Evolutionary conservation across 768 basidiomycete genomes (phyloP), one percentile per base, ranked within the genome.

Genomic region (Mrakia gelida): DNA sequence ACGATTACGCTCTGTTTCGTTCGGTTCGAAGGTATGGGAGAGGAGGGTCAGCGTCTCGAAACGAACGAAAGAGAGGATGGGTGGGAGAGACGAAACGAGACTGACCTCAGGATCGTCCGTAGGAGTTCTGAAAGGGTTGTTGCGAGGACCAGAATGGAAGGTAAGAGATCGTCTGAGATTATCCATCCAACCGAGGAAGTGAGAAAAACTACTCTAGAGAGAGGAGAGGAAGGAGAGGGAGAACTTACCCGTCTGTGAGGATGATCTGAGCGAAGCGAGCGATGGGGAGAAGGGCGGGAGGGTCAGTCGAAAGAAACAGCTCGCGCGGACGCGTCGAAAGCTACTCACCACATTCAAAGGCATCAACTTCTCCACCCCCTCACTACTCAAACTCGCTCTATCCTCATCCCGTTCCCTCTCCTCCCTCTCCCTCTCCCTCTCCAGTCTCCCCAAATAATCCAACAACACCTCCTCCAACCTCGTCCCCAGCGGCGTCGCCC

Each of bases 231-330:
- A n/a, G n/a, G n/a, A n/a, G n/a, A n/a, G n/a, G n/a, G 28, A 23
- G 15, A 30, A 71, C 76, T 28, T 30, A 77, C 76, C 76, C 76
- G 45, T 77, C 76, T 15, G 76, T 80, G 54, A 76, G 49, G 62
- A 78, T 63, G 63, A 78, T 78, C 77, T 75, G 38, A 18, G 63
- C 38, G 61, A 54, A 16, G 11, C 32, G 38, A 30, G 59, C 23
- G 34, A 38, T 11, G 28, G 38, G n/a, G 0, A 59, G 6, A 41
- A 45, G 21, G 8, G 28, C 41, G 34, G 13, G 28, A 34, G 7
- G n/a, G n/a, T n/a, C 49, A 10, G 13, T 54, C 43, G 11, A 15
- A 71, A 7, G 41, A 18, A 38, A 21, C 4, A 41, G 21, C 34
- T n/a, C 7, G 10, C 59, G 10, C 11, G 9, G 32, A 41, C 65